Conservation (phyloP, 2,329 filamentous ascomycete genomes). For the Fusarium nurragi region DNA sequence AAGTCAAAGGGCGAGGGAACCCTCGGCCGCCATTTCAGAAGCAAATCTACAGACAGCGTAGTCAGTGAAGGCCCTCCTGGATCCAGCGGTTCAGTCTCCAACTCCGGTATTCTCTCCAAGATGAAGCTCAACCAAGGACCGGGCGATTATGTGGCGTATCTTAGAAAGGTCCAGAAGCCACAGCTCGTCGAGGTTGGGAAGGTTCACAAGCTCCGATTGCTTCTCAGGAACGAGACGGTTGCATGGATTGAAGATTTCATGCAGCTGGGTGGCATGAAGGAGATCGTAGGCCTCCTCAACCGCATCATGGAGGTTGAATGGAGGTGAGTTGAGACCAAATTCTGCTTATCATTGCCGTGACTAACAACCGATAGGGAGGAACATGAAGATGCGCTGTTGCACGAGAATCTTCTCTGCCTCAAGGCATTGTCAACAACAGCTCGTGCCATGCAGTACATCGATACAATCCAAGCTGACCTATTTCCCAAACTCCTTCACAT, state of each 20-base stretch:
- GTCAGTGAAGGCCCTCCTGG: conserved; percentile 66
- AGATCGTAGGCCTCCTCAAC: conserved; percentile 85
- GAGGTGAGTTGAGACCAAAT: conserved; percentile 70
- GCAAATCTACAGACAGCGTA: conserved; percentile 77
- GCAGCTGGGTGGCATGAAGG: conserved; percentile 87
- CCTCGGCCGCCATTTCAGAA: conserved; percentile 71
- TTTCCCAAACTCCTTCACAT: conserved; percentile 88
- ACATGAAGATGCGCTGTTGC: conserved; percentile 91
- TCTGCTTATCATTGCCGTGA: not conserved
- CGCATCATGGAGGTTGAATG: conserved; percentile 96
- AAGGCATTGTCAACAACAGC: conserved; percentile 95
- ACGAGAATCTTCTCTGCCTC: conserved; percentile 90
- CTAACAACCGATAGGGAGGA: conserved; percentile 73
- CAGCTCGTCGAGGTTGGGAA: conserved; percentile 92
- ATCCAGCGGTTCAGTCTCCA: conserved; percentile 63
- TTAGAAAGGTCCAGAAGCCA: conserved; percentile 82
- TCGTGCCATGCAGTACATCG: conserved; percentile 81
- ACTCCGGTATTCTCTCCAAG: conserved; percentile 69
- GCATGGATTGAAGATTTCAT: conserved; percentile 96
- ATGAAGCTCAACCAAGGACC: conserved; percentile 79
- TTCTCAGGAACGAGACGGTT: conserved; percentile 94
- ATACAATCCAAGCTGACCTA: conserved; percentile 79
- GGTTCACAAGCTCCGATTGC: conserved; percentile 87
- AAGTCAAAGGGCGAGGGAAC: conserved; percentile 75
- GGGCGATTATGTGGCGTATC: conserved; percentile 85